A percentile compares a stretch with the other conserved stretches of the same genome.
Conservation (phyloP, 345 rosid genomes). For the Arabidopsis arenosa region DNA sequence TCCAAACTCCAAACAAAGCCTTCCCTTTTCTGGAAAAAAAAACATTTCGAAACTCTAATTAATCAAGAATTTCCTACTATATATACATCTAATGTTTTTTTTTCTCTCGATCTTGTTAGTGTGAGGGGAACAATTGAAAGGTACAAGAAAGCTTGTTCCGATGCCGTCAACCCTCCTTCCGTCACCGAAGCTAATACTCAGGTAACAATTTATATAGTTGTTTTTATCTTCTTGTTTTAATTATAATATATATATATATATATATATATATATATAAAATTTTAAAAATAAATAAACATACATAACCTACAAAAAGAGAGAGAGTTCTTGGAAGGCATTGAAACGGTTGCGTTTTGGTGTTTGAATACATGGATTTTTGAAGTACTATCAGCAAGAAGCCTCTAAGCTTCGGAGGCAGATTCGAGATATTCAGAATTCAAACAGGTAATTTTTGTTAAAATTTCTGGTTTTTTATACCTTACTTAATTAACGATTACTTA, state of each 20-base stretch:
- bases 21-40: too few relatives aligned
- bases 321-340: slow-evolving; percentile 18
- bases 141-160: slow-evolving; percentile 80
- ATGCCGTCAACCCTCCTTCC: slow-evolving; percentile 68
- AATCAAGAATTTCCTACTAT: background rate
- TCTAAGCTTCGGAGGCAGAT: slow-evolving; percentile 83
- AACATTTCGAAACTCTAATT: too few relatives aligned
- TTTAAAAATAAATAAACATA: background rate
- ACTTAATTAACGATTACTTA: too few relatives aligned
- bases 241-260: background rate
- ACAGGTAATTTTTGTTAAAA: slow-evolving; percentile 50
- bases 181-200: slow-evolving; percentile 86
- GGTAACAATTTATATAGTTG: slow-evolving; percentile 46
- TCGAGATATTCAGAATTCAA: slow-evolving; percentile 71
- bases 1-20: slow-evolving; percentile 30
- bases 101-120: slow-evolving; percentile 40
- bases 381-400: slow-evolving; percentile 97
- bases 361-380: slow-evolving; percentile 17
- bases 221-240: background rate
- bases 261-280: background rate
- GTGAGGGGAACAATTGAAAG: slow-evolving; percentile 84
- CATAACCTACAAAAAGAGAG: background rate
- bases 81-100: too few relatives aligned
- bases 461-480: too few relatives aligned
- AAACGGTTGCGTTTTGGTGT: slow-evolving; percentile 33